Evolutionary conservation across 805 yeast species (phyloP), one percentile per base, ranked within the genome.

Genomic region (Kuraishia molischiana): DNA sequence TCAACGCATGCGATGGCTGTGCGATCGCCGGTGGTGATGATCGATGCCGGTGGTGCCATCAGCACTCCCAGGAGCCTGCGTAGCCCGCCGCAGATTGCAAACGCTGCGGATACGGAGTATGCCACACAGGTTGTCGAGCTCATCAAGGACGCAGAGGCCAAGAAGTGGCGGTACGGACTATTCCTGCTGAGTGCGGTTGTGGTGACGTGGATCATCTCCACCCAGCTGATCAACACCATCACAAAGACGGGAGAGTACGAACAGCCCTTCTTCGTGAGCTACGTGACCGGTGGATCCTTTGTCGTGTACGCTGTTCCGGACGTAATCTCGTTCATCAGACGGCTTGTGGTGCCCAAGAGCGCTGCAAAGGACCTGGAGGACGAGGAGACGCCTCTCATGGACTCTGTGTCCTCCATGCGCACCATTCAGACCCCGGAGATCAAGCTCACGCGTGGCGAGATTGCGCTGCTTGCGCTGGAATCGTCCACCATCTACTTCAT

Each of bases 201-300:
- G 6, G 39, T 55, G 6, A 59, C 72, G 1, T 72, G 78, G 77
- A 61, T 73, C 28, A 38, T 61, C 3, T 73, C 76, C 0, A 54
- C 68, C 15, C 77, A 72, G 43, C 42, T 72, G 43, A 69, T 69
- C 33, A 73, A 70, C 42, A 49, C 57, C 4, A 67, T 70, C n/a
- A 52, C 72, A 41, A 73, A 73, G 41, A 67, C 66, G 21, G 69
- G 62, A 19, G 63, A 61, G 10, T 73, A 64, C 46, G 61, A 56
- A 26, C 74, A 72, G 41, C 79, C 79, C 4, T 51, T 65, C 28
- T 54, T 73, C 44, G 58, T 70, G 35, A 60, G 76, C 1, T 62
- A 66, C 30, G 45, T 69, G 28, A 65, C 70, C n/a, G 77, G 77
- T 1, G 51, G 66, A 2, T 66, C 69, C 34, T 73, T 72, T 39